Base-by-base conservation (phyloP, 768 basidiomycete genomes). In the Dioszegia crocea region DNA sequence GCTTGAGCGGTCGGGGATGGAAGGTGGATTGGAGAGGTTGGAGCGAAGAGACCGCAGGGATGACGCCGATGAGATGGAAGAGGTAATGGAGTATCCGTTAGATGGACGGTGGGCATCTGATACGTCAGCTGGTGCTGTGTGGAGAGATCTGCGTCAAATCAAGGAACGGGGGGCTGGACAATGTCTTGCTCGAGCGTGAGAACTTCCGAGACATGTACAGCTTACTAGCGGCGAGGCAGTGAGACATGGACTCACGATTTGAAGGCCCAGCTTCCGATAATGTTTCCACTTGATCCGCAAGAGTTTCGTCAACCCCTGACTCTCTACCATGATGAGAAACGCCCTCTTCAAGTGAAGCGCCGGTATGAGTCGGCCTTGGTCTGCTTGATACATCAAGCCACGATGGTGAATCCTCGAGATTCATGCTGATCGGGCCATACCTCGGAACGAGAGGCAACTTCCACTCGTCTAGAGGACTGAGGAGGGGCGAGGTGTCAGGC, bases 1-100 rank as follows among this genome's bases (percentile, higher is more conserved):
- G 26, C 51, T 53, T 6, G 38, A 40, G 12, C 51, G 36, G 23
- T 21, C 39, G 17, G 51, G 51, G 23, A 53, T 53, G 23, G 38
- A 27, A 23, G 51, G 51, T 26, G 51, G 51, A n/a, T 17, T 39
- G 9, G 51, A 53, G 4, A 11, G 38, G 17, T 39, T 24, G 27
- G 51, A 53, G 17, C 21, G 17, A 17, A 14, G 26, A 11, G 49
- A 46, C 4, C 26, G 47, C 16, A 4, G 23, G 19, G 44, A 50
- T 16, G 49, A 50, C 14, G 33, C 6, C 8, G 33, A 33, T 6
- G 33, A 33, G 23, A 17, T 10, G 16, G 49, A n/a, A 16, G 51
- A 53, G 38, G 27, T 53, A 19, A 53, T 27, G 23, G 51, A 53
- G 12, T 36, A 39, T 30, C 51, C 38, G 39, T 53, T 31, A 19